These are phyloP conservation scores for Lodderomyces orthopsilosis DNA, from an alignment of 1,139 yeast genomes.

Conservation along the genomic window DNA sequence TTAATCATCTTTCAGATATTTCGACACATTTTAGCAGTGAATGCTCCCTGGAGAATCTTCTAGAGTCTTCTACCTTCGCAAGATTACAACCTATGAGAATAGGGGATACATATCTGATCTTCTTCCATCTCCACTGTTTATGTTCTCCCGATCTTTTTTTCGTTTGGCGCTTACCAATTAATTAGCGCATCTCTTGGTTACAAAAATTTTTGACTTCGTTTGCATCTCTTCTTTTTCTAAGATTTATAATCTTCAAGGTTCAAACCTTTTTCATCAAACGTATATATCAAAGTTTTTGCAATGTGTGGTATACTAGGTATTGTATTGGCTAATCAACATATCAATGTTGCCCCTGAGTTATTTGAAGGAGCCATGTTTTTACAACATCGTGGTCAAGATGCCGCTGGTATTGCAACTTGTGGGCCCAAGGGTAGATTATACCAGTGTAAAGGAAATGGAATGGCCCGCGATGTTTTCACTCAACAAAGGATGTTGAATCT, in stretches of 20 bases:
- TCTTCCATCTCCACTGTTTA: slow-evolving; percentile 3
- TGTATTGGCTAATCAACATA: slow-evolving; percentile 71
- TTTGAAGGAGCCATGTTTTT: slow-evolving; percentile 91
- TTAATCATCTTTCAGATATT: too few relatives aligned
- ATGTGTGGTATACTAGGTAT: slow-evolving; percentile 98
- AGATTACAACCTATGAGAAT: too few relatives aligned
- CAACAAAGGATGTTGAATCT: slow-evolving; percentile 73
- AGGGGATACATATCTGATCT: too few relatives aligned
- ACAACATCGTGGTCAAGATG: slow-evolving; percentile 99
- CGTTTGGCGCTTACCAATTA: slow-evolving; percentile 1
- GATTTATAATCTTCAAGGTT: slow-evolving; percentile 5
- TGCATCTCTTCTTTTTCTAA: slow-evolving; percentile 7
- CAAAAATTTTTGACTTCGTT: slow-evolving; percentile 3
- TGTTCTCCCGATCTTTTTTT: background rate
- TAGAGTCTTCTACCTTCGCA: too few relatives aligned
- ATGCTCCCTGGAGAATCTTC: too few relatives aligned
- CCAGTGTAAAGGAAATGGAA: slow-evolving; percentile 98
- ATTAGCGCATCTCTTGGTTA: background rate
- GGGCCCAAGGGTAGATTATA: slow-evolving; percentile 90
- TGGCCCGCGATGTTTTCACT: slow-evolving; percentile 97
- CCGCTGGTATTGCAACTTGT: slow-evolving; percentile 98
- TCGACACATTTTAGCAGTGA: too few relatives aligned
- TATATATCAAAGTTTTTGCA: background rate
- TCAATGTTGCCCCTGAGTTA: slow-evolving; percentile 80
- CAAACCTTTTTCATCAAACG: background rate